phyloP scores from a whole-genome alignment of 345 rosid species.

The Eucalyptus virginea region DNA sequence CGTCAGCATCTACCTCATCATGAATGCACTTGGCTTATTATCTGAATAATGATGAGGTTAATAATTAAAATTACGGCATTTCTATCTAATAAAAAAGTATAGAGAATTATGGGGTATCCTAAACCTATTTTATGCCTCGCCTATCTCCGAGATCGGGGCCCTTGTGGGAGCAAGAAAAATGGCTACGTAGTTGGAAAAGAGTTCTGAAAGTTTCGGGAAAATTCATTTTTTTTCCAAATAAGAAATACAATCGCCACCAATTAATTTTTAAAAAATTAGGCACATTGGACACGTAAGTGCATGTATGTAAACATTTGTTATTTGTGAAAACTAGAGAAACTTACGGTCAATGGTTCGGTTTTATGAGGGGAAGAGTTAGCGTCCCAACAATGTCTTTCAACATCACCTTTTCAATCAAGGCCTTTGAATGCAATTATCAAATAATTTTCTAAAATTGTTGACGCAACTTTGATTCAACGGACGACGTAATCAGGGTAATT shows the following conservation, averaged over 20 bases:
- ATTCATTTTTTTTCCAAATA: not conserved
- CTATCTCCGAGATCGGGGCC: not conserved
- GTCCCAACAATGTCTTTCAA: not conserved
- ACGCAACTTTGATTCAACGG: not conserved
- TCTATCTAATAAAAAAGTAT: too few relatives aligned
- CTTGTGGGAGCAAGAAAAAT: not conserved
- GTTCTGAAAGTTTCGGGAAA: not conserved
- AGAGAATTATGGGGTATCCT: too few relatives aligned
- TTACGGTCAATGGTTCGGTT: not conserved
- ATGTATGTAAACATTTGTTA: not conserved
- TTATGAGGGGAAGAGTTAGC: not conserved
- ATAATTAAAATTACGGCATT: too few relatives aligned
- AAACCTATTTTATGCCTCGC: too few relatives aligned
- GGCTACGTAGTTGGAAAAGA: too few relatives aligned
- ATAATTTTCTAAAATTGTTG: not conserved
- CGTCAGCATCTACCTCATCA: too few relatives aligned
- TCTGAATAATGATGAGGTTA: too few relatives aligned
- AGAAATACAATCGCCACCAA: not conserved
- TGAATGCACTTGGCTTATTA: too few relatives aligned
- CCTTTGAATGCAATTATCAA: not conserved
- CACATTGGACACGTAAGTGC: fast-evolving
- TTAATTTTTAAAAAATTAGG: not conserved
- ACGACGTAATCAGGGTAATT: not conserved
- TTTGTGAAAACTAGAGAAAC: not conserved
- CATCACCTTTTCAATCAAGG: not conserved